Conservation (phyloP, 1,284 basidiomycete genomes). For the Rhodotorula glutinis region DNA sequence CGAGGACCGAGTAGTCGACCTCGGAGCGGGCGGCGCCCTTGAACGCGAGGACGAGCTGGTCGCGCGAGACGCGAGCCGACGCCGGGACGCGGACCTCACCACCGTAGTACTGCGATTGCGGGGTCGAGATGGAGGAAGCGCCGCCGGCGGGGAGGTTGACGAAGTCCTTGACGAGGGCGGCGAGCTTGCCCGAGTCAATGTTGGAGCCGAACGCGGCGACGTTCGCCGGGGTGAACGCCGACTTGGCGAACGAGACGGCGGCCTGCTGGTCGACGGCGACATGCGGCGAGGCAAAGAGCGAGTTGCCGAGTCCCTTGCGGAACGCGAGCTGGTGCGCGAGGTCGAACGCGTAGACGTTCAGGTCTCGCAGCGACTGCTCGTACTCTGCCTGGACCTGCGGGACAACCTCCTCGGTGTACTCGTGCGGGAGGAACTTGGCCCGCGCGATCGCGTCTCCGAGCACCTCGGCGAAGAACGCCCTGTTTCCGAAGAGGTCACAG, state of each 20-base stretch:
- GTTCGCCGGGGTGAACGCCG: slow-evolving; percentile 67
- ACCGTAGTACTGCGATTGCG: slow-evolving; percentile 69
- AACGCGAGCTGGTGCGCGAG: slow-evolving; percentile 83
- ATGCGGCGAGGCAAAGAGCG: slow-evolving; percentile 74
- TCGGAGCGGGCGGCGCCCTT: slow-evolving; percentile 56
- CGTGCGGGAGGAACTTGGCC: slow-evolving; percentile 77
- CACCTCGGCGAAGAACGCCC: slow-evolving; percentile 79
- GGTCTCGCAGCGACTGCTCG: slow-evolving; percentile 60
- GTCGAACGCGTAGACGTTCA: slow-evolving; percentile 69
- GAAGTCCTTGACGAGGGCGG: slow-evolving; percentile 67
- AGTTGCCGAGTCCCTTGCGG: slow-evolving; percentile 82
- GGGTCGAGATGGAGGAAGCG: slow-evolving; percentile 48
- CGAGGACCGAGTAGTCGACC: slow-evolving; percentile 70
- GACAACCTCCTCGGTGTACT: slow-evolving; percentile 79
- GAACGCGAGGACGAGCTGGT: slow-evolving; percentile 44
- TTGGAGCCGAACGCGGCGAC: slow-evolving; percentile 82
- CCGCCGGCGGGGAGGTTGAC: slow-evolving; percentile 52
- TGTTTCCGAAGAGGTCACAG: slow-evolving; percentile 47
- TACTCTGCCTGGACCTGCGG: slow-evolving; percentile 71
- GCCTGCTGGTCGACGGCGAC: slow-evolving; percentile 63
- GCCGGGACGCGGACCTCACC: slow-evolving; percentile 69
- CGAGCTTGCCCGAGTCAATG: slow-evolving; percentile 67
- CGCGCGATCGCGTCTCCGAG: slow-evolving; percentile 78
- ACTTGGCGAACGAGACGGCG: slow-evolving; percentile 64
- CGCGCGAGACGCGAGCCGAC: slow-evolving; percentile 63